Evolutionary conservation across 176 grass and related monocot species (phyloP), one percentile per base, ranked within the genome.

Genomic region (Aegilops sharonensis): DNA sequence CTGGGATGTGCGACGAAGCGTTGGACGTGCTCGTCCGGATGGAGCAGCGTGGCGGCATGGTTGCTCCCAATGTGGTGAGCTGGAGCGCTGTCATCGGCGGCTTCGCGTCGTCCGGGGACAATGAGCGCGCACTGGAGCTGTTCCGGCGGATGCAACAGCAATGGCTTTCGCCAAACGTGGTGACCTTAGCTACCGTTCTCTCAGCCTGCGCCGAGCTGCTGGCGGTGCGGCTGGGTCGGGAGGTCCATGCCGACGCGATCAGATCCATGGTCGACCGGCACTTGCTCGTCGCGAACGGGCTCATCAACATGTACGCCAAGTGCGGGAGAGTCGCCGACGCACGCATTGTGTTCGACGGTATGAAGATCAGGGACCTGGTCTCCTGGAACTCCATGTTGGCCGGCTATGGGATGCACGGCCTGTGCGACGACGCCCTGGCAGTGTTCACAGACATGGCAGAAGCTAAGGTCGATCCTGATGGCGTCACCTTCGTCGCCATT

Each of bases 381-480:
- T 91, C 93, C 31, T 95, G 93, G 90, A 95, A 95, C 72, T 89
- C 93, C 0, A 87, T 92, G 88, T 64, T 92, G 3, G 48, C 91
- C 21, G 78, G 84, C 9, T 91, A 92, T 12, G 91, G 86, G 32
- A 76, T 89, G 60, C 86, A 91, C 23, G 90, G 93, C 11, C 37
- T 91, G 32, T 92, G 90, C 6, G 83, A 89, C 3, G 72, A 92
- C 68, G 88, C 93, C 65, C 86, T 92, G 5, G 61, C 64, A 6
- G 13, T 87, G 36, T 89, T 95, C 1, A 0, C 61, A 1, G 72
- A 63, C 72, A 85, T 95, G 93, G 43, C 48, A 21, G 2, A 21
- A 59, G 72, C 78, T 57, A 68, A 23, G n/a, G 62, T 60, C 70
- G 37, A 65, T 59, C 90, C 93, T 5, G 84, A 89, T 21, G n/a